Conservation (phyloP, 805 yeast species). For the Candida chilensis region DNA sequence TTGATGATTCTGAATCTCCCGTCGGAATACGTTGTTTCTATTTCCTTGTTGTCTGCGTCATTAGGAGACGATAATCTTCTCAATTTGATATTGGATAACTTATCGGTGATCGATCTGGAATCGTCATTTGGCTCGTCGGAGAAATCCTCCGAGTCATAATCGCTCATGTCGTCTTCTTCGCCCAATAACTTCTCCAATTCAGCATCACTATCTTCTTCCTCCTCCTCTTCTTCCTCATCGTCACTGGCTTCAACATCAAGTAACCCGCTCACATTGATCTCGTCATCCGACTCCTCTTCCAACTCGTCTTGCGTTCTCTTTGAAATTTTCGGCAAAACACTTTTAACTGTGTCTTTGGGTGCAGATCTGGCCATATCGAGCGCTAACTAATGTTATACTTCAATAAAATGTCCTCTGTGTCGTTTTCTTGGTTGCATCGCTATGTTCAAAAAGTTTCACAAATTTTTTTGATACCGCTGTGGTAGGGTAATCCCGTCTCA, state of each 20-base stretch:
- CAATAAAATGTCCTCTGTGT: no score
- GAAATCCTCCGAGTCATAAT: constrained; percentile 32
- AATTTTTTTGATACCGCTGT: no score
- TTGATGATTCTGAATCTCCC: constrained; percentile 70
- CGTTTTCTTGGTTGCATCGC: no score
- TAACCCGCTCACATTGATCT: constrained; percentile 22
- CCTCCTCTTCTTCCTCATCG: constrained; percentile 13
- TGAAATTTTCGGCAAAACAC: no score
- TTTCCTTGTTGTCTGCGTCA: constrained; percentile 19
- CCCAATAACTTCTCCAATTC: constrained; percentile 57
- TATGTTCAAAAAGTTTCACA: no score
- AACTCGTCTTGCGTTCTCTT: constrained; percentile 7
- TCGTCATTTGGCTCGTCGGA: constrained; percentile 49
- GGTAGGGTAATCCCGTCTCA: no score
- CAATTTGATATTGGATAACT: constrained; percentile 43
- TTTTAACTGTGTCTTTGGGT: no score
- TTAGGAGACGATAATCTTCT: constrained; percentile 36
- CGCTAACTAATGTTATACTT: no score
- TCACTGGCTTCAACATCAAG: constrained; percentile 21
- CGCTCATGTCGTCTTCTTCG: constrained; percentile 34
- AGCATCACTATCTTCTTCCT: constrained; percentile 45
- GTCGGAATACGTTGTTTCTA: constrained; percentile 53
- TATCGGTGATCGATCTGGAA: constrained; percentile 40
- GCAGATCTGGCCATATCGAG: no score
- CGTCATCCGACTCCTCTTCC: constrained; percentile 18